phyloP scores from a whole-genome alignment of 345 rosid species.

The Eutrema heterophyllum region DNA sequence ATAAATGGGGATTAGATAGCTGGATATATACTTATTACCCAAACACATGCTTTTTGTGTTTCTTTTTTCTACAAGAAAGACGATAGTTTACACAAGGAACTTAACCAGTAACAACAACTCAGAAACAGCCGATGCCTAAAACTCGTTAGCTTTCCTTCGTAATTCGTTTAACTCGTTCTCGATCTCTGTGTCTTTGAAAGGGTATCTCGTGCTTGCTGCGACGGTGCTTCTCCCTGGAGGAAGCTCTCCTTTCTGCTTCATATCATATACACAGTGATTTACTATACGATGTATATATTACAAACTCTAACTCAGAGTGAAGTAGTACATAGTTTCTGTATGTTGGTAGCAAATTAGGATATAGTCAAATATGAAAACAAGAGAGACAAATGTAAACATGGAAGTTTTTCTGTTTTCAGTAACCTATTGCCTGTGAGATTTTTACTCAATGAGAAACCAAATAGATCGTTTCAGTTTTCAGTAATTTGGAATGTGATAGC shows the following conservation, averaged over 20 bases:
- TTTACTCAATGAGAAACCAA: not conserved
- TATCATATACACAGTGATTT: not conserved
- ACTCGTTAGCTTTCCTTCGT: constrained; percentile 37
- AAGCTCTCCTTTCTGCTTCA: constrained; percentile 38
- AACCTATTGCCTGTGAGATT: too few species aligned
- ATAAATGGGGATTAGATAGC: constrained; percentile 9
- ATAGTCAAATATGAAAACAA: too few species aligned
- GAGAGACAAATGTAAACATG: too few species aligned
- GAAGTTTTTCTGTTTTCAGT: too few species aligned
- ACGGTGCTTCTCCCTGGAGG: constrained; percentile 36
- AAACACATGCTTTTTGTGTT: constrained; percentile 13
- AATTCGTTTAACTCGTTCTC: constrained; percentile 35
- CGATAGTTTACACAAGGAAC: constrained; percentile 16
- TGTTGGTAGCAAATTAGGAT: too few species aligned
- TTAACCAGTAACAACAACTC: constrained; percentile 1
- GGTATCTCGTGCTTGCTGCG: constrained; percentile 25
- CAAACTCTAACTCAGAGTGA: not conserved
- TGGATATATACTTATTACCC: constrained; percentile 25
- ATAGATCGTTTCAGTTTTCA: not conserved
- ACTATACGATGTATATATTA: not conserved
- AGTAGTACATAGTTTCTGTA: not conserved
- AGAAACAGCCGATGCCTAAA: constrained; percentile 13
- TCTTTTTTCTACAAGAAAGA: constrained; percentile 6
- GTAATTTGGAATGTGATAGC: not conserved
- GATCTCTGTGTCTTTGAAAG: constrained; percentile 36